A percentile compares a stretch with the other conserved stretches of the same genome.
These are phyloP conservation scores for Starmerella khaoyaiensis DNA, from an alignment of 805 yeast species.

Conservation along the genomic window DNA sequence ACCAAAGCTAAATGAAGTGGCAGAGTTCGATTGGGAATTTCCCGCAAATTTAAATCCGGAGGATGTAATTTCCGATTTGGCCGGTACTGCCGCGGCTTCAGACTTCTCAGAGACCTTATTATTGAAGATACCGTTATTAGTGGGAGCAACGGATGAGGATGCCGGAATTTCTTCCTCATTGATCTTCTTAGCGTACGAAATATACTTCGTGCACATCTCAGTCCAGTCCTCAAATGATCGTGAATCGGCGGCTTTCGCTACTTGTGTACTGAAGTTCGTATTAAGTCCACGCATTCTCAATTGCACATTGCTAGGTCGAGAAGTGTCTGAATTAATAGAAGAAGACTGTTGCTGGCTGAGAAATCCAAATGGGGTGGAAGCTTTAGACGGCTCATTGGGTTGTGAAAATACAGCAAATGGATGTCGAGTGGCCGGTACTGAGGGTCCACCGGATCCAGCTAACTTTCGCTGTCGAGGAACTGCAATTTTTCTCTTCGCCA, in stretches of 20 bases:
- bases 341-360: conserved; percentile 20
- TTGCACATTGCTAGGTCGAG: neutral
- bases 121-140: neutral
- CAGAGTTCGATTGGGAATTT: neutral
- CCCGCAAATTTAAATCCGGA: conserved; percentile 19
- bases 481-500: conserved; percentile 60
- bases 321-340: neutral
- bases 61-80: conserved; percentile 11
- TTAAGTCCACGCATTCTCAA: conserved; percentile 17
- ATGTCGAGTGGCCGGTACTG: conserved; percentile 4
- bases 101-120: neutral
- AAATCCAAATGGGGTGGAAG: conserved; percentile 10
- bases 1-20: conserved; percentile 18
- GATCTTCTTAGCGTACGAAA: conserved; percentile 13
- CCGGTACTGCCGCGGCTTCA: neutral
- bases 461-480: conserved; percentile 24
- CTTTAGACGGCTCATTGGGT: neutral
- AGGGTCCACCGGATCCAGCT: neutral
- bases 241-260: conserved; percentile 9
- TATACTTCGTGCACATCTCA: conserved; percentile 18
- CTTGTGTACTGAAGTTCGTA: conserved; percentile 14
- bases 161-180: neutral
- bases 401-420: conserved; percentile 3
- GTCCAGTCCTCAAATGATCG: conserved; percentile 18
- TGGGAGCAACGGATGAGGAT: neutral